phyloP scores from a whole-genome alignment of 495 filamentous ascomycete species.

The Penicillium roqueforti region DNA sequence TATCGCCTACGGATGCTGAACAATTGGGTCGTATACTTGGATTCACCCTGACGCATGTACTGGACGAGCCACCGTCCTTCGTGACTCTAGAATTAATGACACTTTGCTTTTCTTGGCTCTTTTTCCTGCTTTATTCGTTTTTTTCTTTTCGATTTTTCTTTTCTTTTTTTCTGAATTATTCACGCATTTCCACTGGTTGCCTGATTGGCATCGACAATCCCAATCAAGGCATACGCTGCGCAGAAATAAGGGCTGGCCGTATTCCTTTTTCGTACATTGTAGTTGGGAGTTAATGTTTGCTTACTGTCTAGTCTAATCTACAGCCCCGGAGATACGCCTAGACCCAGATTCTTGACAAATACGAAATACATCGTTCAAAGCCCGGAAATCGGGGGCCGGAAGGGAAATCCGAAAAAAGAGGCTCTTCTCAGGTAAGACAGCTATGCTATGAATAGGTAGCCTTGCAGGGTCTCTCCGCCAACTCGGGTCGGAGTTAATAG shows the following conservation, averaged over 20 bases:
- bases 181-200: conserved; percentile 5
- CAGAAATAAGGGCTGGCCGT: neutral
- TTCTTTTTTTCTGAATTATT: neutral
- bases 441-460: conserved; percentile 6
- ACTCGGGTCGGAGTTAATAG: neutral
- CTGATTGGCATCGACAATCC: conserved; percentile 18
- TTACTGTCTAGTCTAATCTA: neutral
- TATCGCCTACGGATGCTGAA: conserved; percentile 15
- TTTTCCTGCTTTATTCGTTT: too few relatives aligned
- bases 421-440: conserved; percentile 8
- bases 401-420: neutral
- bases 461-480: conserved; percentile 3
- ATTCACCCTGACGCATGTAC: conserved; percentile 14
- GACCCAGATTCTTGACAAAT: neutral
- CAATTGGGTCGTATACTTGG: conserved; percentile 15
- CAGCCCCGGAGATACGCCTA: conserved; percentile 2
- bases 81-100: neutral
- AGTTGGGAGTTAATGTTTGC: neutral
- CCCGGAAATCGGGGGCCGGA: neutral
- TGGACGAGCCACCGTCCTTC: conserved; percentile 8
- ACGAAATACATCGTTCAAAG: neutral
- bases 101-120: neutral
- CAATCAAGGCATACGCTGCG: conserved; percentile 2
- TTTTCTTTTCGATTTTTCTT: neutral
- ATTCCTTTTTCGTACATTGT: too few relatives aligned